A percentile compares a stretch with the other conserved stretches of the same genome.
Evolutionary conservation across 2,329 filamentous ascomycete species (phyloP).

Genomic region (Lomentospora prolificans): DNA sequence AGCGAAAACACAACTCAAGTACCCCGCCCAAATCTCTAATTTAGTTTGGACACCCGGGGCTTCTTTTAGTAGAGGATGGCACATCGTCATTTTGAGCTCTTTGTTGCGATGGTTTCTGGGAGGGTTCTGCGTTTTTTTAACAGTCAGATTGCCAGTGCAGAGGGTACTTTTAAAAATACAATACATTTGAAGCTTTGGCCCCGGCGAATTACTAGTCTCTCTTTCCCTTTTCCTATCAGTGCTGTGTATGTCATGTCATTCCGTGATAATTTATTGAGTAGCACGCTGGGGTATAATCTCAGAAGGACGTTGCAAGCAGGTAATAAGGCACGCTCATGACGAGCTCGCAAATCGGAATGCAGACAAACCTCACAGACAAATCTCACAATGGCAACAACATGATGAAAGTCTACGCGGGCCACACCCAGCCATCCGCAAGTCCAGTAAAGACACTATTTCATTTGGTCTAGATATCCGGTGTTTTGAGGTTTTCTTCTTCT

Average conservation of each 20-base stretch:
- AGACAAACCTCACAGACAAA: too few relatives aligned
- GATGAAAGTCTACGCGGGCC: too few relatives aligned
- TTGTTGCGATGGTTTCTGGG: background rate
- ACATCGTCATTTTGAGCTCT: background rate
- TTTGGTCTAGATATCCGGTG: background rate
- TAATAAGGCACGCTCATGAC: too few relatives aligned
- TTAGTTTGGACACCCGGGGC: too few relatives aligned
- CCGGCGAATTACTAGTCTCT: background rate
- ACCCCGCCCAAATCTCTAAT: too few relatives aligned
- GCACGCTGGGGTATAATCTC: too few relatives aligned
- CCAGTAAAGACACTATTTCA: background rate
- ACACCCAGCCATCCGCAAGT: background rate
- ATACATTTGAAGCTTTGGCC: background rate
- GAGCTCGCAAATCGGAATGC: too few relatives aligned
- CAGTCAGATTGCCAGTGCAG: background rate
- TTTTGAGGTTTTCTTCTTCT: background rate
- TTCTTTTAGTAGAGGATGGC: too few relatives aligned
- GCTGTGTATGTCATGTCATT: too few relatives aligned
- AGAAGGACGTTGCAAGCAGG: too few relatives aligned
- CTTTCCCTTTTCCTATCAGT: slow-evolving; percentile 7
- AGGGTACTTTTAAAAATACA: slow-evolving; percentile 3
- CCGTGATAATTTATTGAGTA: too few relatives aligned
- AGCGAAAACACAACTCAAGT: background rate
- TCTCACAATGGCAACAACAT: too few relatives aligned
- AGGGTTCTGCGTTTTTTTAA: slow-evolving; percentile 3